A percentile compares a stretch with the other conserved stretches of the same genome.
Evolutionary conservation across 306 rosid genomes (phyloP).

Genomic region (Dalbergia cultrata): DNA sequence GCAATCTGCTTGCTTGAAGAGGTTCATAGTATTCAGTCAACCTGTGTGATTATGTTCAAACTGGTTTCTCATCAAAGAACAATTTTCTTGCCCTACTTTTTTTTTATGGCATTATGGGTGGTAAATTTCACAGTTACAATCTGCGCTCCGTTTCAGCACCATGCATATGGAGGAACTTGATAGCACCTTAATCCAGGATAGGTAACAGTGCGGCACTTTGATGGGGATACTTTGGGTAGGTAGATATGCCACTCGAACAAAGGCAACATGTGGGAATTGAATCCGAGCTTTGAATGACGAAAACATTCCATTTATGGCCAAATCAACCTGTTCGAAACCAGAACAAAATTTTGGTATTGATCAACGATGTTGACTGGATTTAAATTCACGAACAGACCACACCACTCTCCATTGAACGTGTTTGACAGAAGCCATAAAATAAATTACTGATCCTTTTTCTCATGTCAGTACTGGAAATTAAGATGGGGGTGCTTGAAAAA

Average conservation of each 20-base stretch:
- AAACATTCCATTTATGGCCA: constrained; percentile 5
- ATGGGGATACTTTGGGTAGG: neutral
- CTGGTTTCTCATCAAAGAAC: constrained; percentile 1
- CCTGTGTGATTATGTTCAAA: constrained; percentile 31
- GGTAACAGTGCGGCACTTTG: neutral
- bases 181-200: neutral
- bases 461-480: neutral
- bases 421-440: constrained; percentile 12
- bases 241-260: neutral
- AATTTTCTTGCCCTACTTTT: neutral
- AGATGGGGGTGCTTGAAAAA: neutral
- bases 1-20: neutral
- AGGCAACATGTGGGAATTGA: neutral
- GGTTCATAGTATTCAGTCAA: constrained; percentile 32
- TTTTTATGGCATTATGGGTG: neutral
- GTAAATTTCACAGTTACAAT: neutral
- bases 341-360: neutral
- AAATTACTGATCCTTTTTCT: neutral
- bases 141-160: no score
- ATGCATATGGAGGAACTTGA: neutral
- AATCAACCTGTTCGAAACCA: neutral
- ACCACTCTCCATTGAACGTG: neutral
- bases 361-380: neutral
- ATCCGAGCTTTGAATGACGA: neutral
- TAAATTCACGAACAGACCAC: constrained; percentile 4